Percentiles rank a stretch among this genome's conserved stretches.
Evolutionary conservation across 2,329 filamentous ascomycete species (phyloP).

Genomic region (Calonectria pauciramosa): DNA sequence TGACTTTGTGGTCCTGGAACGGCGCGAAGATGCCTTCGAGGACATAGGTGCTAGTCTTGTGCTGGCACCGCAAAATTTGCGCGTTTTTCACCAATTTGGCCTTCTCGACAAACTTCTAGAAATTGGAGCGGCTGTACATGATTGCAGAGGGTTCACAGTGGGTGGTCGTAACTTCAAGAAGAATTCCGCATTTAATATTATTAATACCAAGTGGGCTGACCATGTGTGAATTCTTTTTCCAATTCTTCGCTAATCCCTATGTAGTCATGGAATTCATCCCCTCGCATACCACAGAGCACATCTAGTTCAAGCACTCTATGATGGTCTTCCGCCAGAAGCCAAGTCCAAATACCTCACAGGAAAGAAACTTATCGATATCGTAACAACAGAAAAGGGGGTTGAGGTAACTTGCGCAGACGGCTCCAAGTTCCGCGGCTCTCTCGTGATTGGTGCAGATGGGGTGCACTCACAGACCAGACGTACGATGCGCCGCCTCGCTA

Average conservation of each 20-base stretch:
- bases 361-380: slow-evolving; percentile 35
- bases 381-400: neutral
- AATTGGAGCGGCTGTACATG: neutral
- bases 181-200: neutral
- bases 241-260: neutral
- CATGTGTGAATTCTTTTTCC: neutral
- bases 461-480: slow-evolving; percentile 17
- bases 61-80: neutral
- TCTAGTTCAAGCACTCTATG: neutral
- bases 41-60: slow-evolving; percentile 35
- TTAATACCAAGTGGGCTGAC: neutral
- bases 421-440: slow-evolving; percentile 10
- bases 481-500: slow-evolving; percentile 22
- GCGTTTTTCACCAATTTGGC: slow-evolving; percentile 20
- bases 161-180: neutral
- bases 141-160: neutral
- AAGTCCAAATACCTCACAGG: slow-evolving; percentile 3
- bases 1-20: slow-evolving; percentile 49
- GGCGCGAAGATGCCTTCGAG: slow-evolving; percentile 34
- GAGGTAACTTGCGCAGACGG: slow-evolving; percentile 24
- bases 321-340: neutral
- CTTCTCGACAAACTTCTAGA: neutral
- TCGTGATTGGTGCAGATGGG: slow-evolving; percentile 28
- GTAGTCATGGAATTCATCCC: slow-evolving; percentile 5
- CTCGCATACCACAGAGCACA: slow-evolving; percentile 5